phyloP scores from a whole-genome alignment of 1,139 yeast genomes.

The Sugiyamaella neomexicana region DNA sequence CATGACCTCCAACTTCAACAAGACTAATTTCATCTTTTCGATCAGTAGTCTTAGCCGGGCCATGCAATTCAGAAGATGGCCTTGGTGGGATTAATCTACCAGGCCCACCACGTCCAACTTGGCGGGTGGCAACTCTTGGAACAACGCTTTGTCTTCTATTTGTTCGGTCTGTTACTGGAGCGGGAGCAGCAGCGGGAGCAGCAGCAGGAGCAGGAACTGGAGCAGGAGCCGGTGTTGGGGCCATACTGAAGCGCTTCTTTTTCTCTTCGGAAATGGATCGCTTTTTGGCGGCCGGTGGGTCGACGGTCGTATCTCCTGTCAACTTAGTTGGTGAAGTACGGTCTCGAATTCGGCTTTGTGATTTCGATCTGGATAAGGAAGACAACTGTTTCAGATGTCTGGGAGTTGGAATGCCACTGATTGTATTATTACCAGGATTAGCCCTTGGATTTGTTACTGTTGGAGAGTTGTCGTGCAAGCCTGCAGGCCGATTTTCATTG shows the following conservation, averaged over 20 bases:
- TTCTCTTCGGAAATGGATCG: constrained; percentile 13
- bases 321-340: constrained; percentile 3
- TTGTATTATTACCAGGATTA: constrained; percentile 4
- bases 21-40: constrained; percentile 13
- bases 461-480: background rate
- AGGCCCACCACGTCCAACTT: constrained; percentile 10
- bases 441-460: background rate
- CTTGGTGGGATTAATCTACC: constrained; percentile 9
- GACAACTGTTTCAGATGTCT: background rate
- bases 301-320: background rate
- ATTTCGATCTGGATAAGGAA: constrained; percentile 6
- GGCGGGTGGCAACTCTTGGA: constrained; percentile 8
- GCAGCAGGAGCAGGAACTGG: too few species aligned
- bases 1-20: background rate
- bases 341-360: constrained; percentile 9
- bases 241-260: constrained; percentile 7
- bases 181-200: too few species aligned
- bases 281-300: constrained; percentile 11
- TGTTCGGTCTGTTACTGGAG: background rate
- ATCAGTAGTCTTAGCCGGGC: background rate
- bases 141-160: constrained; percentile 11
- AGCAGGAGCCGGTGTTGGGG: background rate
- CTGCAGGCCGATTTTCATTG: background rate
- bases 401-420: constrained; percentile 10
- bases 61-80: background rate